phyloP scores from a whole-genome alignment of 2,329 filamentous ascomycete species.

The Monilinia fructigena region DNA sequence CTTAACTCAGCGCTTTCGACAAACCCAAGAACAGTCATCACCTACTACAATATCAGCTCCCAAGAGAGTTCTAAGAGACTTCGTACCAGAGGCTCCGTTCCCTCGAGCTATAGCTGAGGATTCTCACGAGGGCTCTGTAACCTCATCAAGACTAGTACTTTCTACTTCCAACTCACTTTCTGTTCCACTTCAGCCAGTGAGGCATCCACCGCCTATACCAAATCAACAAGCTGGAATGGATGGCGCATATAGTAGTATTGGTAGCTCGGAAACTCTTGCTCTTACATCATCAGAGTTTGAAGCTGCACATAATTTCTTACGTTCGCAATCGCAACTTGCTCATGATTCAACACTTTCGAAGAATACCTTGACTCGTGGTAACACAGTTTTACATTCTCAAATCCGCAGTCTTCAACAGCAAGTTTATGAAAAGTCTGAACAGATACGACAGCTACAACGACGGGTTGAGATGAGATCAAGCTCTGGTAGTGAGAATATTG shows the following conservation, averaged over 20 bases:
- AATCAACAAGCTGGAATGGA: slow-evolving; percentile 11
- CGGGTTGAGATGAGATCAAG: slow-evolving; percentile 48
- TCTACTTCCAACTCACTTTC: neutral
- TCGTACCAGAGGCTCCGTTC: slow-evolving; percentile 3
- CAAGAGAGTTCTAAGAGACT: slow-evolving; percentile 23
- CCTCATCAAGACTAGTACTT: neutral
- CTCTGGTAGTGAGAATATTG: slow-evolving; percentile 41
- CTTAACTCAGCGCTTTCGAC: slow-evolving; percentile 9
- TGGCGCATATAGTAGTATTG: slow-evolving; percentile 18
- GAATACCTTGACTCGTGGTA: slow-evolving; percentile 29
- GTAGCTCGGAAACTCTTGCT: slow-evolving; percentile 9
- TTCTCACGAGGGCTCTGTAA: slow-evolving; percentile 6
- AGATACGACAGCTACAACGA: slow-evolving; percentile 46
- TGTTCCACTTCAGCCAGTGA: slow-evolving; percentile 14
- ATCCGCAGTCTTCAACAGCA: slow-evolving; percentile 51
- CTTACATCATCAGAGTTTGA: slow-evolving; percentile 14
- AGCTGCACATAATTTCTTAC: slow-evolving; percentile 7
- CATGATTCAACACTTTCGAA: neutral
- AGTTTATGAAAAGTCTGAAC: slow-evolving; percentile 48
- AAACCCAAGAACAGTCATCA: slow-evolving; percentile 25
- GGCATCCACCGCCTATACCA: neutral
- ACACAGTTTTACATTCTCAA: slow-evolving; percentile 47
- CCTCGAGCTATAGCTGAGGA: neutral
- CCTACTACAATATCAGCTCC: slow-evolving; percentile 29
- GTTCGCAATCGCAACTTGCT: slow-evolving; percentile 7